Conservation (phyloP, 257 asterid species). For the Nicotiana attenuata region DNA sequence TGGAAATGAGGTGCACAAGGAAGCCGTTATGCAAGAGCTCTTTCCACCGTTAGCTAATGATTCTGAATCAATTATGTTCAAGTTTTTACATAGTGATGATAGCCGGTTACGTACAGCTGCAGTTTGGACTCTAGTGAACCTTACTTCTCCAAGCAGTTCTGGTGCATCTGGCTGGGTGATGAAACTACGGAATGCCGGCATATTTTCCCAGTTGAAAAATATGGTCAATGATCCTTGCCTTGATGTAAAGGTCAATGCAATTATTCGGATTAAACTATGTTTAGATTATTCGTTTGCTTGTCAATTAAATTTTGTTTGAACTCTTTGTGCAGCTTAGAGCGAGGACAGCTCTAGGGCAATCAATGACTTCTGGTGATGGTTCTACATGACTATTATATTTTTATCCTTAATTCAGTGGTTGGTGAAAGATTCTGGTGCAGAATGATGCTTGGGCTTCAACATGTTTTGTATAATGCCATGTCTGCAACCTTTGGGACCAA, state of each 20-base stretch:
- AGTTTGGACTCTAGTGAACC: conserved; percentile 76
- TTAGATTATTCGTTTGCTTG: conserved; percentile 4
- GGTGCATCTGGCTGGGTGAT: conserved; percentile 52
- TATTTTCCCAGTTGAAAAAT: conserved; percentile 61
- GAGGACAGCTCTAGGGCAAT: conserved; percentile 52
- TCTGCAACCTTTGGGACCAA: conserved; percentile 15
- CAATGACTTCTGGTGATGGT: conserved; percentile 49
- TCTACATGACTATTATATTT: conserved; percentile 35
- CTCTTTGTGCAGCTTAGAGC: conserved; percentile 62
- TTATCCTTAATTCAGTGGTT: conserved; percentile 14
- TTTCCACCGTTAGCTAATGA: conserved; percentile 36
- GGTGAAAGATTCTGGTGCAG: conserved; percentile 14
- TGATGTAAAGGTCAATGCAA: conserved; percentile 69
- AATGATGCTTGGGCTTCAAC: conserved; percentile 26
- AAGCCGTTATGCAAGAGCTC: conserved; percentile 73
- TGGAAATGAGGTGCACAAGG: conserved; percentile 83
- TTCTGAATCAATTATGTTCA: conserved; percentile 40
- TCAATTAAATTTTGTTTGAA: conserved; percentile 15
- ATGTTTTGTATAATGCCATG: conserved; percentile 13
- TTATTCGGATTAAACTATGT: conserved; percentile 6
- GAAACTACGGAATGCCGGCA: conserved; percentile 53
- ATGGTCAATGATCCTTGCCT: conserved; percentile 77
- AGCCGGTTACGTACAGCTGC: conserved; percentile 71
- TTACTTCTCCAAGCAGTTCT: conserved; percentile 61
- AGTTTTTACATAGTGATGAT: conserved; percentile 63